Base-by-base conservation (phyloP, 2,329 filamentous ascomycete genomes). In the Apiospora malaysiana region DNA sequence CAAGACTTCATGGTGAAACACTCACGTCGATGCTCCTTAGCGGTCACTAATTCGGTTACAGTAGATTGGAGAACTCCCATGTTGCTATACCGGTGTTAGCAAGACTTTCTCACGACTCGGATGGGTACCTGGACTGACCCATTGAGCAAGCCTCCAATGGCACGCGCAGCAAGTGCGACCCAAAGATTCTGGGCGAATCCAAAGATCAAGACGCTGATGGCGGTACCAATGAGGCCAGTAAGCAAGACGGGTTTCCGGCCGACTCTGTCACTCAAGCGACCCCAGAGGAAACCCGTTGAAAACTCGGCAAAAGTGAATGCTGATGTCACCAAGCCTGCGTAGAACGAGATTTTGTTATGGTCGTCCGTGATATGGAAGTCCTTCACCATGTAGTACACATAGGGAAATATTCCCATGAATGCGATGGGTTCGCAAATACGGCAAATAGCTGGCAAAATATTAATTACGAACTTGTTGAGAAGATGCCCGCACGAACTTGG, bases 331-430 rank as follows among this genome's bases (percentile, higher is more conserved):
- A 98, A 93, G 77, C 96, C 95, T 37, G 94, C 94, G 81, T 97
- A 98, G 70, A 98, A 90, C 18, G 95, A 93, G 76, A 98, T 97
- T 79, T 93, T 90, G 77, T 88, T 91, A 73, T 92, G 86, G 79
- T 94, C 90, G 66, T 93, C 86, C 73, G 94, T 93, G 79, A 97
- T 91, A 78, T 93, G 87, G 83, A 98, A 98, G 73, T 94, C 94
- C 77, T 94, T 88, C 76, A 98, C 92, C 96, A 99, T 98, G 85
- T 93, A 95, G 85, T 97, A 98, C 76, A 97, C 94, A 82, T 98
- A 99, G 1, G 96, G 96, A 80, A 99, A 98, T 76, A 98, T 98
- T 69, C 95, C 98, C 94, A 98, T 98, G 87, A 99, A 98, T 7
- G 96, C 96, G 81, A 99, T 98, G 69, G 96, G 96, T 81, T 99